Evolutionary conservation across 768 basidiomycete species (phyloP), one percentile per base, ranked within the genome.

Genomic region (Boletus tomentosulus): DNA sequence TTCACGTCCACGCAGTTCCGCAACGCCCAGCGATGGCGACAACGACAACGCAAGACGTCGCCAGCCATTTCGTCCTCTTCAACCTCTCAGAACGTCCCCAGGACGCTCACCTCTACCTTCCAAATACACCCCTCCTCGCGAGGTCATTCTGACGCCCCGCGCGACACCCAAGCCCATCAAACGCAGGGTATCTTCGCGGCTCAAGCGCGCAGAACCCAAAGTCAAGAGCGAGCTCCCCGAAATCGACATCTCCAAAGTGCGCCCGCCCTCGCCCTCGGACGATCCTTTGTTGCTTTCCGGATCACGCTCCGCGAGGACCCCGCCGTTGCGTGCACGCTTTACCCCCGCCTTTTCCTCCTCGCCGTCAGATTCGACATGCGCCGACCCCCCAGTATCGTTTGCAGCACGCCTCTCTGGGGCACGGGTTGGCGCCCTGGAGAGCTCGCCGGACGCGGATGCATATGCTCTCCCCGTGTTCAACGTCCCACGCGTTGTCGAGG

Each of bases 231-330:
- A 90, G 60, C 77, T 80, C 4, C 87, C 87, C 0, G 79, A 80
- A 16, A 73, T 88, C 57, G 80, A 87, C 60, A 68, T 86, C 28
- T 75, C 66, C 46, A 74, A 64, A 13, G 83, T 82, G 60, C 82
- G 85, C 8, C 89, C 89, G 1, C 75, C 86, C 0, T 87, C 86
- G 50, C 89, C 89, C 3, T 81, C 81, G 1, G 89, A 91, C 35
- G 89, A 91, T 60, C 89, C 89, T 0, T 66, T 91, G 0, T 71
- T 91, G 2, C 74, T 91, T 28, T 77, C 76, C 43, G 81, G 62
- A 3, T 50, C 76, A 3, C 72, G 73, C 11, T 62, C 72, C n/a
- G 63, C 70, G 42, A 25, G 53, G 54, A 56, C 56, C 51, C 44
- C 59, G 34, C 58, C 69, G 11, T 35, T 63, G 8, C 57, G 71